Percentiles rank a stretch among this genome's conserved stretches.
Evolutionary conservation across 805 yeast species (phyloP).

Genomic region (Nakazawaea wyomingensis): DNA sequence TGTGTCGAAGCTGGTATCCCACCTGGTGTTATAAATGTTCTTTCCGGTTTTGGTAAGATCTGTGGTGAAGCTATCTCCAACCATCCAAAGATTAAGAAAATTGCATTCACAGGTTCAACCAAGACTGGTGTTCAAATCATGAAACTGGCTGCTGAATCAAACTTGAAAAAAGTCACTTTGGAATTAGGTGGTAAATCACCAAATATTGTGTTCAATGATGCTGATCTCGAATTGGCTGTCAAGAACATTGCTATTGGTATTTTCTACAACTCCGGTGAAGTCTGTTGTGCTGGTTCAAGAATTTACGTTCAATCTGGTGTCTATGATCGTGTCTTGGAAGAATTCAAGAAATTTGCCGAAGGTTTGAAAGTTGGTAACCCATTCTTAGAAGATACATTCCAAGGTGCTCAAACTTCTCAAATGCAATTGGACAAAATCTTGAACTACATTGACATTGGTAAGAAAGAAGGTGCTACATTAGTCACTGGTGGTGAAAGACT

Average conservation of each 20-base stretch:
- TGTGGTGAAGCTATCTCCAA: constrained; percentile 55
- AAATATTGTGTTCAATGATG: constrained; percentile 81
- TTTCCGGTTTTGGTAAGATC: constrained; percentile 57
- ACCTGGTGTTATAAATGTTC: constrained; percentile 57
- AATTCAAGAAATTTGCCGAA: constrained; percentile 50
- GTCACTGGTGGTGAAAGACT: constrained; percentile 64
- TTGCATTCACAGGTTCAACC: constrained; percentile 69
- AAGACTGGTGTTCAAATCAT: constrained; percentile 74
- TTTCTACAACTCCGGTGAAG: constrained; percentile 92
- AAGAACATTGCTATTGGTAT: constrained; percentile 76
- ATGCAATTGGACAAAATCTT: constrained; percentile 75
- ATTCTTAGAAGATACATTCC: constrained; percentile 69
- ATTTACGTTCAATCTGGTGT: constrained; percentile 80
- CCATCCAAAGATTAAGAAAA: constrained; percentile 55
- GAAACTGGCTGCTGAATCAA: constrained; percentile 73
- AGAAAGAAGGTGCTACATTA: constrained; percentile 76
- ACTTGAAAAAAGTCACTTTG: constrained; percentile 84
- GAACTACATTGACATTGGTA: constrained; percentile 70
- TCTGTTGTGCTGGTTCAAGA: constrained; percentile 93
- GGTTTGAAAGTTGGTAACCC: constrained; percentile 72
- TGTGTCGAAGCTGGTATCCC: constrained; percentile 58
- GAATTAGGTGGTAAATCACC: constrained; percentile 98
- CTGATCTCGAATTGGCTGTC: constrained; percentile 71
- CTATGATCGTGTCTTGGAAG: constrained; percentile 69
- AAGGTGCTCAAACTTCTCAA: constrained; percentile 90